A percentile compares a stretch with the other conserved stretches of the same genome.
Evolutionary conservation across 495 filamentous ascomycete genomes (phyloP).

Genomic region (Trichoderma erinaceum): DNA sequence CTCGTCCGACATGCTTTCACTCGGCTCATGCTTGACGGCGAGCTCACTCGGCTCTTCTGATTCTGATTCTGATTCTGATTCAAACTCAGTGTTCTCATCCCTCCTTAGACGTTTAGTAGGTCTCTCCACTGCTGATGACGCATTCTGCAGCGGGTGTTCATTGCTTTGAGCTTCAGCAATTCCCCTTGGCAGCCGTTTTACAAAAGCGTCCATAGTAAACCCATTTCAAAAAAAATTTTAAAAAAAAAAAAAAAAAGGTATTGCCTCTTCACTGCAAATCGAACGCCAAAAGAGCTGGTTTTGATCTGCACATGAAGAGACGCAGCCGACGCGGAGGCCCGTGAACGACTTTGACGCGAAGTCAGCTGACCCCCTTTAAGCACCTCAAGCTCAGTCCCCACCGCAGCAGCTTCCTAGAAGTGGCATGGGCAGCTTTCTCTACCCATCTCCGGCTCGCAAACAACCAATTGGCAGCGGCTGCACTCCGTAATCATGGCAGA

Average conservation of each 20-base stretch:
- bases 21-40: background rate
- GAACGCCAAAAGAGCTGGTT: background rate
- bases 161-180: conserved; percentile 31
- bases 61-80: conserved; percentile 1
- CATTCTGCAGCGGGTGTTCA: background rate
- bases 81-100: background rate
- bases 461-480: conserved; percentile 10
- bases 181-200: conserved; percentile 15
- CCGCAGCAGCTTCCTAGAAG: background rate
- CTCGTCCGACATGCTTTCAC: background rate
- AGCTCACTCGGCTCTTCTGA: background rate
- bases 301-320: background rate
- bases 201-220: conserved; percentile 9
- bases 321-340: background rate
- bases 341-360: conserved; percentile 14
- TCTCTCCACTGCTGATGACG: background rate
- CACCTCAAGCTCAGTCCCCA: background rate
- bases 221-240: background rate
- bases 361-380: conserved; percentile 14
- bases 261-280: background rate
- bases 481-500: conserved; percentile 13
- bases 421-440: conserved; percentile 12
- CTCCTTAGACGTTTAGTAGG: background rate
- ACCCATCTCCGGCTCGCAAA: background rate
- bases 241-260: background rate